A percentile compares a stretch with the other conserved stretches of the same genome.
Conservation (phyloP, 2,329 filamentous ascomycete genomes). For the Trichoderma sp. region DNA sequence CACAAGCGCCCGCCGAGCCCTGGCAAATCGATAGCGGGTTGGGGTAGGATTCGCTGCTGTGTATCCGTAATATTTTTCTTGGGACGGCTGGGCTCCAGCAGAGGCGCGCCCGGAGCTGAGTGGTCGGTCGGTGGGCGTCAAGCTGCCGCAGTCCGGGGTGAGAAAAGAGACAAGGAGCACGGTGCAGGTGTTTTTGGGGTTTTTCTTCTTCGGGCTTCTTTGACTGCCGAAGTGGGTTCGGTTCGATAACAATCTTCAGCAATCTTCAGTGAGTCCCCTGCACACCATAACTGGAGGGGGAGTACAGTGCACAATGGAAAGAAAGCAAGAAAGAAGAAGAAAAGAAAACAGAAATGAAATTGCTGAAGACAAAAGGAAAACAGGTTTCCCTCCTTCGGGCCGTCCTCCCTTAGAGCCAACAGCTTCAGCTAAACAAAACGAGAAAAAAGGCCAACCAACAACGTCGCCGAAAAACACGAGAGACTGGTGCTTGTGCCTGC, state of each 20-base stretch:
- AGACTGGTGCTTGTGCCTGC: neutral
- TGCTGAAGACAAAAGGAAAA: neutral
- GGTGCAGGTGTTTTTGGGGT: neutral
- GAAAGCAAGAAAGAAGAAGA: neutral
- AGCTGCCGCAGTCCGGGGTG: conserved; percentile 16
- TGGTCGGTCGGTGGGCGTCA: conserved; percentile 4
- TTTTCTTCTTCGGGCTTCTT: neutral
- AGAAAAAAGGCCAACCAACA: conserved; percentile 4
- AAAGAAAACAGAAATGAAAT: neutral
- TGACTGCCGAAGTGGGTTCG: conserved; percentile 7
- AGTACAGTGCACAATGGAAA: no score
- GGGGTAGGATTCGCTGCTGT: conserved; percentile 17
- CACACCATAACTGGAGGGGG: neutral
- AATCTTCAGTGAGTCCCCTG: neutral
- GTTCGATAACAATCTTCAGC: neutral
- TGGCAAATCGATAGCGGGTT: conserved; percentile 10
- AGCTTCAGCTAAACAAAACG: conserved; percentile 6
- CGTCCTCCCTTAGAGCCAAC: neutral
- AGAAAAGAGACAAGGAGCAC: conserved; percentile 7
- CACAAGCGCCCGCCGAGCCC: conserved; percentile 20
- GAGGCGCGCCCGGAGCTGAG: conserved; percentile 16
- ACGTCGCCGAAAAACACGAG: neutral
- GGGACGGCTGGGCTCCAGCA: conserved; percentile 8
- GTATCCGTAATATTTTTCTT: neutral
- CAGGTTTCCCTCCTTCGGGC: neutral